Evolutionary conservation across 2,329 filamentous ascomycete genomes (phyloP).

Genomic region (Alternaria triticimaculans): DNA sequence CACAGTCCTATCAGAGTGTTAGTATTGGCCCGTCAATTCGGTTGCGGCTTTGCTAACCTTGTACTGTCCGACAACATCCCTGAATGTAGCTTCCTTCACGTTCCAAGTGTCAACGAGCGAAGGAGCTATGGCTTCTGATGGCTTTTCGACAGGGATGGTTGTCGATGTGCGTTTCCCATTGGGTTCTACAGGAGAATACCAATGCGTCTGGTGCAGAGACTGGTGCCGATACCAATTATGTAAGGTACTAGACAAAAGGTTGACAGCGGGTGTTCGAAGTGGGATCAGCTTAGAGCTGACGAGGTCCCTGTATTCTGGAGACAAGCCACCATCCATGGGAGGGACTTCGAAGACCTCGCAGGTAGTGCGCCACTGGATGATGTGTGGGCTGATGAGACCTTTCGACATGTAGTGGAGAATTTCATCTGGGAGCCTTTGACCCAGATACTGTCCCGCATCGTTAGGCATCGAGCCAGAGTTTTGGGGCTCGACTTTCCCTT

Average conservation of each 20-base stretch:
- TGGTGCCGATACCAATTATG: constrained; percentile 85
- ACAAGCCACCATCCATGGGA: constrained; percentile 83
- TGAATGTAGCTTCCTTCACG: constrained; percentile 66
- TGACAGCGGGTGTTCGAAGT: constrained; percentile 76
- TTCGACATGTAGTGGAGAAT: constrained; percentile 88
- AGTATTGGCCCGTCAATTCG: constrained; percentile 2
- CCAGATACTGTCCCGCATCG: constrained; percentile 88
- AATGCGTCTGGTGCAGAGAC: constrained; percentile 77
- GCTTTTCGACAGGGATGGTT: constrained; percentile 67
- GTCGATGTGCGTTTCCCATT: constrained; percentile 54
- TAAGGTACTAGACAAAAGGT: constrained; percentile 78
- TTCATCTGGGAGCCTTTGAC: constrained; percentile 87
- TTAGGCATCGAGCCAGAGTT: constrained; percentile 76
- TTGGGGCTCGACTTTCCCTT: constrained; percentile 78
- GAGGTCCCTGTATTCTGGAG: constrained; percentile 80
- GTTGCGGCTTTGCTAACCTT: constrained; percentile 19
- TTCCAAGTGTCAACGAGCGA: constrained; percentile 72
- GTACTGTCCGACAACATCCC: constrained; percentile 45
- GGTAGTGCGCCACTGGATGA: constrained; percentile 83
- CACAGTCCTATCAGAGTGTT: constrained; percentile 27
- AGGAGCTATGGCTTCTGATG: constrained; percentile 56
- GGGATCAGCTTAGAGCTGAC: constrained; percentile 76
- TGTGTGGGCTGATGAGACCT: constrained; percentile 78
- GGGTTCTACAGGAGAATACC: constrained; percentile 64
- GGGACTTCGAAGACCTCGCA: constrained; percentile 78